Evolutionary conservation across 1,139 yeast species (phyloP).

Genomic region (Geotrichum phurueaensis): DNA sequence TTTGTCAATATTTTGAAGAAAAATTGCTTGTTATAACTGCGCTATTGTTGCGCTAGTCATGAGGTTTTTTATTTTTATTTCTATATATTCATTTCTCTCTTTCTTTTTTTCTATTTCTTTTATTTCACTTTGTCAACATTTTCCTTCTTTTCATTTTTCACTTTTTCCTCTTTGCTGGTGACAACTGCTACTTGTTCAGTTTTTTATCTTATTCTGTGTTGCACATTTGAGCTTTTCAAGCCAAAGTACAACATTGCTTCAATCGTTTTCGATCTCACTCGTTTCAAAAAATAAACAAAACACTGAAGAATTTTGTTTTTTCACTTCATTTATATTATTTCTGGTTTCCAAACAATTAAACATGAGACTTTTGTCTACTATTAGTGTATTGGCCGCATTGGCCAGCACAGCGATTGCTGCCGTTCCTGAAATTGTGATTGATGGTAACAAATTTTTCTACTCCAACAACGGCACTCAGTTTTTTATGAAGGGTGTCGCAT

Average conservation of each 20-base stretch:
- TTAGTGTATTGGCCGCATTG: slow-evolving; percentile 1
- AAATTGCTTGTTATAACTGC: background rate
- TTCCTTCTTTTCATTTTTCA: slow-evolving; percentile 2
- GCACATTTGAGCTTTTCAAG: background rate
- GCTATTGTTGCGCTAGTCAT: background rate
- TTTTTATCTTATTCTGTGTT: background rate
- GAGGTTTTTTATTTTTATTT: background rate
- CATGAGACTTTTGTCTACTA: slow-evolving; percentile 7
- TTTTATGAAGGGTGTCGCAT: slow-evolving; percentile 75
- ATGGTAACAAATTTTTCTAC: slow-evolving; percentile 60
- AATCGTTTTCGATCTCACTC: background rate
- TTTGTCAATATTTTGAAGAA: no score
- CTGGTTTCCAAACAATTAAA: background rate
- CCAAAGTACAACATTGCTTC: background rate
- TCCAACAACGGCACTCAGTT: slow-evolving; percentile 78
- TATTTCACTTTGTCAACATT: background rate
- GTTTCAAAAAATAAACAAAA: background rate
- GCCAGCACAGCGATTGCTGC: background rate
- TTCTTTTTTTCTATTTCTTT: background rate
- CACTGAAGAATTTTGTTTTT: background rate
- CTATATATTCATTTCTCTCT: background rate
- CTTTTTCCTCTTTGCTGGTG: background rate
- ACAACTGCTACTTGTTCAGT: background rate
- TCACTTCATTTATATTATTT: background rate
- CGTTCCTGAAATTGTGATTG: slow-evolving; percentile 33